Base-by-base conservation (phyloP, 176 grass and related monocot species). In the Cenchrus americanus region DNA sequence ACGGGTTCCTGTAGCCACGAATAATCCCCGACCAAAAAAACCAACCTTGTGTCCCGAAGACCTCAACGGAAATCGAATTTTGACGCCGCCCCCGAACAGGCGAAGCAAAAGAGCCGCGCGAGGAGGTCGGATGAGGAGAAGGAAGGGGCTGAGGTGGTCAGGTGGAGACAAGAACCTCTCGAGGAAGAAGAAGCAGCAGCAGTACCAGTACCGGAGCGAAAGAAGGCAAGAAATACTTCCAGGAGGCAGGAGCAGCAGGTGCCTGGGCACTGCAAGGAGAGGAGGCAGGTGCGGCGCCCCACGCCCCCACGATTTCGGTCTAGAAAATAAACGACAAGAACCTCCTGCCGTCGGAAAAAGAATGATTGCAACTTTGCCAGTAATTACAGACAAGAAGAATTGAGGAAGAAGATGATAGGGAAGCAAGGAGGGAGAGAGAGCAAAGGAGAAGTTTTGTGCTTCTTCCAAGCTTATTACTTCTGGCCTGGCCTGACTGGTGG, bases 301-400 rank as follows among this genome's bases (percentile, higher is more conserved):
- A 90, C 84, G 53, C 80, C 75, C 30, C 80, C 85, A 90, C 84
- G 53, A 84, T 62, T 61, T 76, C 10, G 71, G 55, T 47, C 54
- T 2, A 23, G 82, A 85, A 88, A 88, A 53, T 72, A 51, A 88
- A 81, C 23, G 68, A 80, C 55, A 12, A 68, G 63, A 80, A 69
- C 42, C 41, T 69, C 14, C 14, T 22, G 41, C 48, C 80, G 73
- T 44, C 71, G 40, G 86, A 55, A 43, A 43, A 43, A 19, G 79
- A 81, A 68, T 81, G 79, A 72, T 86, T 69, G 67, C 53, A 53
- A 34, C 48, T 21, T 19, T 62, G 46, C 82, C 73, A 19, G 47
- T 75, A 69, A 69, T 75, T 75, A 52, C 76, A 12, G 70, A 42
- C 57, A 55, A 64, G 53, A 9, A 66, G 69, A 23, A 53, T 17